Evolutionary conservation across 169 alveolate species (phyloP).

Genomic region (Eimeria brunetti): DNA sequence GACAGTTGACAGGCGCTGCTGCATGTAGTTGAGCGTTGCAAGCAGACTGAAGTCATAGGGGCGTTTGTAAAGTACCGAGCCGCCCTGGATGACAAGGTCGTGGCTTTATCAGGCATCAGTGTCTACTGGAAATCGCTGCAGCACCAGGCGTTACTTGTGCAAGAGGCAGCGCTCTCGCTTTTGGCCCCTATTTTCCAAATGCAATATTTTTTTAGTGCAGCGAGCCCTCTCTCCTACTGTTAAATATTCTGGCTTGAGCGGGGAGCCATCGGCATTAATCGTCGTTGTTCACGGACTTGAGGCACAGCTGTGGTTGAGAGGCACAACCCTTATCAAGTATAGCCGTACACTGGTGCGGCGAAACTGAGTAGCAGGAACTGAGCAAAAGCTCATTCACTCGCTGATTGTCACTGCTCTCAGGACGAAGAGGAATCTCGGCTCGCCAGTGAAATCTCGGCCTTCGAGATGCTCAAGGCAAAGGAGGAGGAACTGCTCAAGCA

Average conservation of each 20-base stretch:
- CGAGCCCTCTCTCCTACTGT: neutral
- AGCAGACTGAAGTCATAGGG: no score
- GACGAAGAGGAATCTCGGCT: slow-evolving; percentile 71
- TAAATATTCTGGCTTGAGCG: neutral
- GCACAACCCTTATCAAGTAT: neutral
- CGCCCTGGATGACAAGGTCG: no score
- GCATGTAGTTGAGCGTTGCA: neutral
- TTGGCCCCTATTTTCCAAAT: no score
- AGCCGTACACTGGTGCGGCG: neutral
- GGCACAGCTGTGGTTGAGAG: neutral
- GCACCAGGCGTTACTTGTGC: no score
- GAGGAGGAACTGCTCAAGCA: slow-evolving; percentile 60
- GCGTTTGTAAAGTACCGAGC: no score
- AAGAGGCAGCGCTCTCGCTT: no score
- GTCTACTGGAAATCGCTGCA: no score
- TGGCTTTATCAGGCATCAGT: no score
- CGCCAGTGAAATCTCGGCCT: neutral
- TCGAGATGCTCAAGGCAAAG: slow-evolving; percentile 38
- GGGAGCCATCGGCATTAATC: neutral
- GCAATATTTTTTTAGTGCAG: neutral
- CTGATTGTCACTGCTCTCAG: neutral
- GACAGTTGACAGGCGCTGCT: neutral
- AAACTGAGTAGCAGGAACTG: neutral
- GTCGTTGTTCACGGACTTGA: neutral
- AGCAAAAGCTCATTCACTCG: no score